Evolutionary conservation across 1,284 basidiomycete genomes (phyloP).

Genomic region (Puccinia novopanici): DNA sequence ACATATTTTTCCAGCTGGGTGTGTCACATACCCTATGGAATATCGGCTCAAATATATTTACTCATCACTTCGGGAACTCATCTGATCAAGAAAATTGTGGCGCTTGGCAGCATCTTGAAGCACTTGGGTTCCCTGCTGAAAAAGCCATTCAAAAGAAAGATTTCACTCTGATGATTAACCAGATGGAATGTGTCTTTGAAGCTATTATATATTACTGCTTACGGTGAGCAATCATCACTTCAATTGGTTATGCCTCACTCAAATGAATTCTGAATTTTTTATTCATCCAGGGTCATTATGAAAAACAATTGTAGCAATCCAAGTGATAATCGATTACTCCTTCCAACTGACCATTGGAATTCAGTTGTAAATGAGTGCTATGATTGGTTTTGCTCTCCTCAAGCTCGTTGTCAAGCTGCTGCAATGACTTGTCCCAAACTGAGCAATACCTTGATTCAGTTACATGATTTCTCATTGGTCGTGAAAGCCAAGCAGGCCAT

Average conservation of each 20-base stretch:
- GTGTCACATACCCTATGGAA: too few species aligned
- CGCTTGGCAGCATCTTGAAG: not conserved
- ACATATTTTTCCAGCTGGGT: slow-evolving; percentile 13
- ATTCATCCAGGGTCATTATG: not conserved
- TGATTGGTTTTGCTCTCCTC: not conserved
- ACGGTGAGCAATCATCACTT: too few species aligned
- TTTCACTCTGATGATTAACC: too few species aligned
- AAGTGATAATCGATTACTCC: not conserved
- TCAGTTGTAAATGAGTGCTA: slow-evolving; percentile 3
- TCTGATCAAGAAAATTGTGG: not conserved
- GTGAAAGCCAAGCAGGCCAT: slow-evolving; percentile 24
- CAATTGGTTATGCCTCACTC: too few species aligned
- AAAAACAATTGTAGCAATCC: not conserved
- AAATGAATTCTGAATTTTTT: not conserved
- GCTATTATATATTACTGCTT: too few species aligned
- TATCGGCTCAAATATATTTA: slow-evolving; percentile 21
- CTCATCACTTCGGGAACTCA: slow-evolving; percentile 5
- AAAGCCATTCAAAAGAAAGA: too few species aligned
- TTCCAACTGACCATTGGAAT: slow-evolving; percentile 2
- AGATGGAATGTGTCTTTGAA: too few species aligned
- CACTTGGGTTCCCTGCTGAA: too few species aligned
- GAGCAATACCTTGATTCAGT: not conserved
- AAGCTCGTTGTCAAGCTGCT: not conserved
- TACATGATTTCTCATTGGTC: slow-evolving; percentile 18
- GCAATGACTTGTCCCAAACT: not conserved